These are phyloP conservation scores for Albatrellus sp. DNA, from an alignment of 1,284 basidiomycete genomes.

Conservation along the genomic window DNA sequence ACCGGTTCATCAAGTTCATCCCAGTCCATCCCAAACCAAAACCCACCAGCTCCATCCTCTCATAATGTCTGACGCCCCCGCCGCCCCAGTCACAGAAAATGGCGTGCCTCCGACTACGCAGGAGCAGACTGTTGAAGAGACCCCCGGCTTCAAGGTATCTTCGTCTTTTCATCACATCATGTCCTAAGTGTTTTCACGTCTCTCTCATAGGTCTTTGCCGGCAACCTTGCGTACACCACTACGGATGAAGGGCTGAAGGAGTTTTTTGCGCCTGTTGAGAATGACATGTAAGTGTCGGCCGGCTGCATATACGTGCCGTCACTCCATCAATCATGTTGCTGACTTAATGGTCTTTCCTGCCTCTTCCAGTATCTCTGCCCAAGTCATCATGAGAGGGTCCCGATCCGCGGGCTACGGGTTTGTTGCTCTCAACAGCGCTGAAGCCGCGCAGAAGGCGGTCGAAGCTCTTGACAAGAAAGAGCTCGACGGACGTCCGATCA, in stretches of 20 bases:
- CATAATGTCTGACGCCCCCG: conserved; percentile 79
- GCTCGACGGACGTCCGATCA: conserved; percentile 77
- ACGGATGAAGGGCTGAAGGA: conserved; percentile 84
- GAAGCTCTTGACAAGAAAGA: conserved; percentile 78
- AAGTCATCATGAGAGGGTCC: conserved; percentile 70
- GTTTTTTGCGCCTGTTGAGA: conserved; percentile 74
- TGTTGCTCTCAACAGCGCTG: conserved; percentile 69
- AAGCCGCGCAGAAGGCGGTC: conserved; percentile 79
- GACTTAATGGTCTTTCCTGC: conserved; percentile 12
- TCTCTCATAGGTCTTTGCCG: conserved; percentile 61
- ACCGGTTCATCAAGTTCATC: conserved; percentile 66
- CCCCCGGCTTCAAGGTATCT: conserved; percentile 61
- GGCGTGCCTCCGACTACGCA: conserved; percentile 68
- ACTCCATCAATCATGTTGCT: conserved; percentile 3
- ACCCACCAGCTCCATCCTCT: conserved; percentile 39
- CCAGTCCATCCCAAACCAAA: conserved; percentile 37
- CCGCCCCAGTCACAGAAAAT: conserved; percentile 65
- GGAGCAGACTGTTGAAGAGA: conserved; percentile 52
- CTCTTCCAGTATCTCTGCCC: conserved; percentile 47
- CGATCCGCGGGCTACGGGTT: conserved; percentile 89
- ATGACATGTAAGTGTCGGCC: conserved; percentile 64
- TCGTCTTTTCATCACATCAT: conserved; percentile 11
- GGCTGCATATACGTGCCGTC: conserved; percentile 9
- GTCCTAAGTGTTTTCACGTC: conserved; percentile 9
- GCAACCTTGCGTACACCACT: conserved; percentile 79